Conservation (phyloP, 345 rosid species). For the Lumnitzera littorea region DNA sequence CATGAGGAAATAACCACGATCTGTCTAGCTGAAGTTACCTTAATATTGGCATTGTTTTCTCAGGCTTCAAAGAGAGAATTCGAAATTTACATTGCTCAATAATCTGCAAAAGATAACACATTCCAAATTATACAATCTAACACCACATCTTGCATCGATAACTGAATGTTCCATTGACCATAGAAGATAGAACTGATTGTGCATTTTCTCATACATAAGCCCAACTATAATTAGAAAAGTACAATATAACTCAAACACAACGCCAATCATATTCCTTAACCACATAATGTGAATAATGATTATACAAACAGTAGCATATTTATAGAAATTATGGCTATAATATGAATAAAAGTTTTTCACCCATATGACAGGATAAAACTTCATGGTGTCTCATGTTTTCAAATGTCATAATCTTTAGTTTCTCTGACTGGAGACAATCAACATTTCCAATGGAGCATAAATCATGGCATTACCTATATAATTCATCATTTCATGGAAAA, state of each 20-base stretch:
- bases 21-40: constrained; percentile 30
- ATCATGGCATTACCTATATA: neutral
- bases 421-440: neutral
- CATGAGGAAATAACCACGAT: neutral
- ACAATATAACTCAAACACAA: no score
- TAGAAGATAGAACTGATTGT: no score
- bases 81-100: constrained; percentile 76
- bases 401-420: neutral
- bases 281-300: no score
- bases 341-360: neutral
- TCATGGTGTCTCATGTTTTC: neutral
- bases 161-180: no score
- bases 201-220: no score
- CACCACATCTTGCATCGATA: no score
- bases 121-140: neutral
- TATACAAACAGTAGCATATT: no score
- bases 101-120: constrained; percentile 37
- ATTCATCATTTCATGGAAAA: neutral
- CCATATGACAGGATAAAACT: neutral
- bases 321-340: no score
- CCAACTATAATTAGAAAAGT: no score
- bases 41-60: constrained; percentile 46
- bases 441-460: neutral
- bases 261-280: no score
- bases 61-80: constrained; percentile 67